These are phyloP conservation scores for Chaetomium tenue DNA, from an alignment of 495 filamentous ascomycete genomes.

Conservation along the genomic window DNA sequence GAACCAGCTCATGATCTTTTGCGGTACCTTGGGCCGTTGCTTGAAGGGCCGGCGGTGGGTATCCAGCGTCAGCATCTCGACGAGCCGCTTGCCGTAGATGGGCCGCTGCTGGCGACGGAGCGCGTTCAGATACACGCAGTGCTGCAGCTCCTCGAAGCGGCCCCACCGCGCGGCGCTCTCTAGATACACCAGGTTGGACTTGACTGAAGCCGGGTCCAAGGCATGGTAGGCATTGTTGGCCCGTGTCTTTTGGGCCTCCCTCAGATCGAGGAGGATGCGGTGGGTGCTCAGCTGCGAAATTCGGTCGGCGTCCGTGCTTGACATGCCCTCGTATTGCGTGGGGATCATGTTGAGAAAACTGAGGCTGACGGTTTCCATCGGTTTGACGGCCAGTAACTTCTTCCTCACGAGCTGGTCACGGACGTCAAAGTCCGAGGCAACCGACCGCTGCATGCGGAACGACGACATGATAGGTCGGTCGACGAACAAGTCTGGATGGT, in stretches of 20 bases:
- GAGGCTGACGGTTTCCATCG: constrained; percentile 65
- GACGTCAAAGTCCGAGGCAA: constrained; percentile 71
- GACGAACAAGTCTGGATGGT: constrained; percentile 96
- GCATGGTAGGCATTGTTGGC: constrained; percentile 58
- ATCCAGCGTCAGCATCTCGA: constrained; percentile 68
- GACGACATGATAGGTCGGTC: constrained; percentile 98
- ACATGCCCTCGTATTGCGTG: constrained; percentile 65
- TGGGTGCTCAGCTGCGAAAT: constrained; percentile 64
- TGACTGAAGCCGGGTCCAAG: constrained; percentile 59
- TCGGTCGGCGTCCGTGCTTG: constrained; percentile 58
- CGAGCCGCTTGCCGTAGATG: constrained; percentile 72
- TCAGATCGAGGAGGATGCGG: constrained; percentile 58
- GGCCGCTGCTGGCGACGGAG: constrained; percentile 78
- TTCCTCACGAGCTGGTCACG: constrained; percentile 71
- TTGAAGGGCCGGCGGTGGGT: constrained; percentile 53
- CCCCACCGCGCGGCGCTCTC: constrained; percentile 69
- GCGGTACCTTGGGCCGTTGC: constrained; percentile 52
- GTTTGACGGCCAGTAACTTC: constrained; percentile 62
- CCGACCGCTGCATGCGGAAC: constrained; percentile 85
- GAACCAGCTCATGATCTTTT: constrained; percentile 67
- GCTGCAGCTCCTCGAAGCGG: constrained; percentile 74
- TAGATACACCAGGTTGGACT: constrained; percentile 67
- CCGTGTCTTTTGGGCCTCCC: constrained; percentile 61
- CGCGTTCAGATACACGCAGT: constrained; percentile 76
- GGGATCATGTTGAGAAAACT: constrained; percentile 81